Conservation (phyloP, 805 yeast species). For the Saccharomycopsis olivae region DNA sequence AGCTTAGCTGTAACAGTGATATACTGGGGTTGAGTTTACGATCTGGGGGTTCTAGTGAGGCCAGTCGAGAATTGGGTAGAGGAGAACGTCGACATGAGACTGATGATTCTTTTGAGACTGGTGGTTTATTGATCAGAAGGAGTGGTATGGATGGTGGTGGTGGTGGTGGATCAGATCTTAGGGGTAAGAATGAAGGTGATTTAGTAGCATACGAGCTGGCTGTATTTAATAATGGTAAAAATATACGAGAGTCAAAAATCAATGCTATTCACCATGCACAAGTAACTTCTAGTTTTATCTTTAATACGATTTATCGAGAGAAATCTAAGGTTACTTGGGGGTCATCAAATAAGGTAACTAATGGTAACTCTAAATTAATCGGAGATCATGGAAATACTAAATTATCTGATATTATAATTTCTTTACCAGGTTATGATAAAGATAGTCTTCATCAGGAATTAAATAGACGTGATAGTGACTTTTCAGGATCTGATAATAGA, state of each 20-base stretch:
- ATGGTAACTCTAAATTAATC: no score
- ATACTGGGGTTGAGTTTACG: no score
- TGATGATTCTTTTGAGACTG: neutral
- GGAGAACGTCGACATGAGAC: neutral
- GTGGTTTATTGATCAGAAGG: no score
- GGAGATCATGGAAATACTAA: no score
- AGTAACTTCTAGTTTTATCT: conserved; percentile 10
- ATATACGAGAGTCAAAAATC: conserved; percentile 9
- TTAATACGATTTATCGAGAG: conserved; percentile 14
- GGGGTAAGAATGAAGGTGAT: no score
- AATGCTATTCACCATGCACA: conserved; percentile 11
- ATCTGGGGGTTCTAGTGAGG: no score
- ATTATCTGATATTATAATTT: conserved; percentile 12
- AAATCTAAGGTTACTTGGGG: conserved; percentile 3
- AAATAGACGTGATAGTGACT: neutral
- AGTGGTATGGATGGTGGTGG: no score
- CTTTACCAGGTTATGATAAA: conserved; percentile 8
- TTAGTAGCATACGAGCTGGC: no score
- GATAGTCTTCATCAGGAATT: neutral
- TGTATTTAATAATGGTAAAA: conserved; percentile 13
- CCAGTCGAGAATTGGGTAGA: neutral
- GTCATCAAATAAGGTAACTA: no score
- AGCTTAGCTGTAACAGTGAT: no score
- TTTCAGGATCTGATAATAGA: neutral
- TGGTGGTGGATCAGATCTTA: no score